Conservation (phyloP, 148 eudicot genomes). For the Rhododendron williamsianum region DNA sequence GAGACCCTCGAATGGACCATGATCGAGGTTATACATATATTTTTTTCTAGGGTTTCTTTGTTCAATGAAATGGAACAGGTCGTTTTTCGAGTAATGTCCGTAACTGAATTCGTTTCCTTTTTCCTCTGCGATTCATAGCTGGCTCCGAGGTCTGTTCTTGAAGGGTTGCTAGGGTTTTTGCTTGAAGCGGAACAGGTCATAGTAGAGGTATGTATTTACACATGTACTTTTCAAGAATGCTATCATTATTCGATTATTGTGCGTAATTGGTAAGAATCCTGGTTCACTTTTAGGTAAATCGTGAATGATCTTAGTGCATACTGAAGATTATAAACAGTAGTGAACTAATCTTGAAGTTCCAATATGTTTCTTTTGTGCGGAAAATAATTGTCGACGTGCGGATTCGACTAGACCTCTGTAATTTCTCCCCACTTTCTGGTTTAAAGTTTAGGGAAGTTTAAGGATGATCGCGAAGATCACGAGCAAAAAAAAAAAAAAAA, state of each 20-base stretch:
- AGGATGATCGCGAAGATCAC: too few species aligned
- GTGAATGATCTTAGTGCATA: not conserved
- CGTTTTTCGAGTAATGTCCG: too few species aligned
- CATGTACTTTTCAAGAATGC: not conserved
- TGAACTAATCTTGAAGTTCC: not conserved
- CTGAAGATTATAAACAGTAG: not conserved
- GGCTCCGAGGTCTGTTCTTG: conserved; percentile 23
- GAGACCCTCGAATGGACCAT: conserved; percentile 88
- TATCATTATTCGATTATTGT: not conserved
- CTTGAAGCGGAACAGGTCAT: conserved; percentile 74
- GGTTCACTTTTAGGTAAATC: not conserved
- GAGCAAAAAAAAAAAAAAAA: too few species aligned
- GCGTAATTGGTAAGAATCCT: not conserved
- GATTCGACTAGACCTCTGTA: not conserved
- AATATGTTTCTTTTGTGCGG: too few species aligned
- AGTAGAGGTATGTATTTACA: conserved; percentile 43
- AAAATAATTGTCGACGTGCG: too few species aligned
- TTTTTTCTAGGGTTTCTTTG: conserved; percentile 15
- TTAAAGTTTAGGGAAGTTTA: too few species aligned
- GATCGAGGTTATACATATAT: conserved; percentile 41
- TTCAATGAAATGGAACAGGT: too few species aligned
- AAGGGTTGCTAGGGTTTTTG: conserved; percentile 54
- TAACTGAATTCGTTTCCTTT: too few species aligned
- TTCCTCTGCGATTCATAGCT: too few species aligned
- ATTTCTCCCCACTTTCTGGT: too few species aligned